Evolutionary conservation across 305 asterid species (phyloP), one percentile per base, ranked within the genome.

Genomic region (Solanum hybrid): DNA sequence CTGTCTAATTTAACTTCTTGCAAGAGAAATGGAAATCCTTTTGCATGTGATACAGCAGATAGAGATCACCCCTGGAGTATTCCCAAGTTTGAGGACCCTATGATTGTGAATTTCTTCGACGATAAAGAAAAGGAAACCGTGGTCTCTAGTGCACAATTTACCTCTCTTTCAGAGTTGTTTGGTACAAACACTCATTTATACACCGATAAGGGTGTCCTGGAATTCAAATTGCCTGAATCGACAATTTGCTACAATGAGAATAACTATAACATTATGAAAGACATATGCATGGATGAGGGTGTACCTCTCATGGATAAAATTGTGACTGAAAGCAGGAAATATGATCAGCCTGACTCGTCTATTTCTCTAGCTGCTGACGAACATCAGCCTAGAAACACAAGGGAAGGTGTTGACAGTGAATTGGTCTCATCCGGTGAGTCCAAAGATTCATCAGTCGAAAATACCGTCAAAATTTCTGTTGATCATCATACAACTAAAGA

Each of bases 151-250:
- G 31, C 89, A 64, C 87, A 83, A 81, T 73, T 64, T 85, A 40
- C 83, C 86, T 33, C 75, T 89, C 14, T 12, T 73, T 42, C 78
- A 6, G 75, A 42, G 16, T 71, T 87, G 79, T 67, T 14, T 26
- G 34, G 46, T 46, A 34, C 36, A 39, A 20, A 33, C 85, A 24
- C 75, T 51, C 37, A 34, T 12, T 34, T 64, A 84, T 90, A 67
- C 37, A 29, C 88, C 11, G 91, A 91, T 87, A 90, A 91, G 86
- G 81, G 46, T 91, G 93, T 90, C n/a, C 24, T 67, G 37, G 93
- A 91, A 12, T 89, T 86, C 87, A 91, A 92, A 67, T 82, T 93
- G 88, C 92, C 95, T 26, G 91, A 91, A 87, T 89, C 78, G 37
- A 69, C 82, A 40, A 90, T 93, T 84, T 90, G 93, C 91, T 91